Percentiles rank a stretch among this genome's conserved stretches.
These are phyloP conservation scores for Penicillium occitanis DNA, from an alignment of 2,329 filamentous ascomycete species.

Conservation along the genomic window DNA sequence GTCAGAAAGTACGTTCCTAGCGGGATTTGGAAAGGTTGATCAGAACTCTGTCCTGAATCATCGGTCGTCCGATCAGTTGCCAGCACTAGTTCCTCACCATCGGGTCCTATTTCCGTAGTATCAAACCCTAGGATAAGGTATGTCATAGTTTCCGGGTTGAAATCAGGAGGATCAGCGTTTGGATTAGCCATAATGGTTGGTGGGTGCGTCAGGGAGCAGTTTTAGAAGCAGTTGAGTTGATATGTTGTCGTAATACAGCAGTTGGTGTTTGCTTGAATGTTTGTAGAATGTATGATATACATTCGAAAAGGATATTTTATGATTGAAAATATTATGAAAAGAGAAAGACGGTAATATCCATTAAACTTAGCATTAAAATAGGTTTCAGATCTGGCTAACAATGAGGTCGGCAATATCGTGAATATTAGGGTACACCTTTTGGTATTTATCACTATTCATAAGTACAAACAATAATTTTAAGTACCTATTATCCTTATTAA, in stretches of 20 bases:
- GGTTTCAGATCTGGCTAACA: background rate
- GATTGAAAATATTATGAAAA: background rate
- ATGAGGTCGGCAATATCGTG: background rate
- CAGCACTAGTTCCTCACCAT: background rate
- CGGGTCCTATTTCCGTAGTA: background rate
- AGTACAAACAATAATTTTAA: background rate
- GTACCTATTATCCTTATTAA: background rate
- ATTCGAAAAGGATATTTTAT: background rate
- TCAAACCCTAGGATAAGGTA: slow-evolving; percentile 1
- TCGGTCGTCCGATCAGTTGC: background rate
- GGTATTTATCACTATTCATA: background rate
- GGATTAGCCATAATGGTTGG: background rate
- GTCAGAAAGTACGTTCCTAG: background rate
- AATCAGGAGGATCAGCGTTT: background rate
- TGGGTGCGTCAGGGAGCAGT: background rate
- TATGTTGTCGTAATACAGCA: background rate
- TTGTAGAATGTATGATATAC: background rate
- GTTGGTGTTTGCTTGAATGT: background rate
- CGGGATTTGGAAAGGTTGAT: background rate
- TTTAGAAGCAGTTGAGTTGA: background rate
- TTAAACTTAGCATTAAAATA: background rate
- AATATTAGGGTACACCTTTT: background rate
- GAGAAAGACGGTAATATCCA: background rate
- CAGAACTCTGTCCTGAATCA: background rate
- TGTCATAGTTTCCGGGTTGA: background rate